Percentiles rank a stretch among this genome's conserved stretches.
phyloP scores from a whole-genome alignment of 108 stramenopile genomes.

The Pseudonitzschia pungens region DNA sequence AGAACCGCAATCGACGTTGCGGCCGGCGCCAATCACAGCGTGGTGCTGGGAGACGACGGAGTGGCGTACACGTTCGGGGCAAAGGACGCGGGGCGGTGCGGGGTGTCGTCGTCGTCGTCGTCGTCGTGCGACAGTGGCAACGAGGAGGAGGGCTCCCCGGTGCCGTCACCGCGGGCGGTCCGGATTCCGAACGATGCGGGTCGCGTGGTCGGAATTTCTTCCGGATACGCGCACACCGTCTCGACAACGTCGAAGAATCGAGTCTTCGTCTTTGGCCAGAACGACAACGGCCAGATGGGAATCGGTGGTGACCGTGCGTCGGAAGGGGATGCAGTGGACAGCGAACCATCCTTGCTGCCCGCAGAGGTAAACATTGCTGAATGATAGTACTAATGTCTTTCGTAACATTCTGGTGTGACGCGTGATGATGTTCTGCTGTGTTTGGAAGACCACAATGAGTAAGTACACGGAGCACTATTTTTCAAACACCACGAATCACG shows the following conservation, averaged over 20 bases:
- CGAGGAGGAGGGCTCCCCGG: constrained; percentile 1
- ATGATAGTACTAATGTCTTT: too few species aligned
- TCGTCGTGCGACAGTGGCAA: constrained; percentile 1
- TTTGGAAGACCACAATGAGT: too few species aligned
- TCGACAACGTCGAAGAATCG: constrained; percentile 33
- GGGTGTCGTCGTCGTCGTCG: constrained; percentile 4
- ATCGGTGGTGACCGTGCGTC: constrained; percentile 17
- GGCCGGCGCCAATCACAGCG: constrained; percentile 43
- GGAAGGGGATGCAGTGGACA: not conserved
- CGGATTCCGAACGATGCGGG: not conserved
- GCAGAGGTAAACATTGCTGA: not conserved
- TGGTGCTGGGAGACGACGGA: constrained; percentile 44
- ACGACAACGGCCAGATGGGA: constrained; percentile 51
- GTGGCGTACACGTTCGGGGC: constrained; percentile 52
- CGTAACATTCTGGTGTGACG: too few species aligned
- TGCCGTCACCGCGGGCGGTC: constrained; percentile 2
- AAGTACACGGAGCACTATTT: too few species aligned
- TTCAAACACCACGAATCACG: too few species aligned
- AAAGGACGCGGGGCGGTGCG: constrained; percentile 49
- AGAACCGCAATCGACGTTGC: constrained; percentile 1
- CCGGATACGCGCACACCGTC: constrained; percentile 49
- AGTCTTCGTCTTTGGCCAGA: constrained; percentile 47
- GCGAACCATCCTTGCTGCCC: not conserved
- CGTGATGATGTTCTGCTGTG: too few species aligned
- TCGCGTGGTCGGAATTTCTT: constrained; percentile 42